Conservation (phyloP, 495 filamentous ascomycete genomes). For the Aeminium ludgeri region DNA sequence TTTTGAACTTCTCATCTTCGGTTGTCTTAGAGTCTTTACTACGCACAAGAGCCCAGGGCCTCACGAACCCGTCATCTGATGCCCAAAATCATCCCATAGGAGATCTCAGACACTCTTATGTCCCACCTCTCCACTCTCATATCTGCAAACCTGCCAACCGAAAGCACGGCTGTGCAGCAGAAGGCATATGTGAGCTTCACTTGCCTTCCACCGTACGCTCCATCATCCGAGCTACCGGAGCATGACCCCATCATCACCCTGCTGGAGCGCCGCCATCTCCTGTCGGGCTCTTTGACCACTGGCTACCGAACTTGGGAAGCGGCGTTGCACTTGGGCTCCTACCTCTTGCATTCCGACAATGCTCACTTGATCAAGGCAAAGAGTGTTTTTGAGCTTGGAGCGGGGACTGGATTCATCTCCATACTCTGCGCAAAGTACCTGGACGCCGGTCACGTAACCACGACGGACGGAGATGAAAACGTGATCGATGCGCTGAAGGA, state of each 20-base stretch:
- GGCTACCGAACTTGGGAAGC: slow-evolving; percentile 91
- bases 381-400: slow-evolving; percentile 67
- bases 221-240: background rate
- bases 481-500: slow-evolving; percentile 52
- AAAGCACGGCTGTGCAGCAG: slow-evolving; percentile 49
- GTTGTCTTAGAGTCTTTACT: no score
- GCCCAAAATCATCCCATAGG: slow-evolving; percentile 32
- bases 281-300: slow-evolving; percentile 63
- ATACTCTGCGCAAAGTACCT: slow-evolving; percentile 66
- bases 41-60: no score
- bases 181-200: slow-evolving; percentile 57
- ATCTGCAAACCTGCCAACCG: slow-evolving; percentile 38
- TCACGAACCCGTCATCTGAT: no score
- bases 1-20: no score
- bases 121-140: slow-evolving; percentile 41
- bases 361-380: slow-evolving; percentile 34
- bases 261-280: slow-evolving; percentile 55
- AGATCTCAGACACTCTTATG: slow-evolving; percentile 59
- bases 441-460: slow-evolving; percentile 41
- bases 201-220: slow-evolving; percentile 10
- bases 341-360: slow-evolving; percentile 36
- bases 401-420: slow-evolving; percentile 74
- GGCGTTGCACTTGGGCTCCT: slow-evolving; percentile 66
- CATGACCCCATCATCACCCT: slow-evolving; percentile 32
- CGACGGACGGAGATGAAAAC: slow-evolving; percentile 65